Evolutionary conservation across 2,329 filamentous ascomycete genomes (phyloP), one percentile per base, ranked within the genome.

Genomic region (Alternaria gansuensis): DNA sequence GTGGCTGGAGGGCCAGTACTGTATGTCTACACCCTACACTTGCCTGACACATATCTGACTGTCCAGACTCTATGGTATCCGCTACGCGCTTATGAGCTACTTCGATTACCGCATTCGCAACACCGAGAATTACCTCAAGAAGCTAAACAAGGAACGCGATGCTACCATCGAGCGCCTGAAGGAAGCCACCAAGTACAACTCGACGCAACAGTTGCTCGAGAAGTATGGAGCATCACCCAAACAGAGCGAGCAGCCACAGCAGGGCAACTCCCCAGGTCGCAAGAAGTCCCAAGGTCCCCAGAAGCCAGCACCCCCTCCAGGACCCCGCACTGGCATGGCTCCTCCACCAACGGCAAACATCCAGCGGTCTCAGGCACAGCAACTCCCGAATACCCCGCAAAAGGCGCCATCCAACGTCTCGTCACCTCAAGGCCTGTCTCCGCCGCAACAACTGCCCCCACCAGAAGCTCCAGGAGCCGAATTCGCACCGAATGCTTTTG

Each of bases 111-210:
- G 92, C 61, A 89, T 95, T 69, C 85, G 89, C 23, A 87, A 83
- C 14, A 84, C 91, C 10, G 86, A 90, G 66, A 78, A 83, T 37
- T 85, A 89, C 39, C 83, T 98, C 29, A 90, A 94, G 68, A 86
- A 86, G 21, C 85, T 93, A 34, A 88, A 93, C 70, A 86, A 87
- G 53, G 91, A 97, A 77, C 88, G 94, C 53, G 87, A 91, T 59
- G 88, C 88, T 69, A 97, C 93, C 2, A 98, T 99, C 65, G 90
- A 96, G 75, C 93, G 93, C 79, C 87, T 99, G 63, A 99, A 99
- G 79, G 88, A 90, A 58, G 93, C 93, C 26, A 99, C 95, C 33
- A 97, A 91, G 77, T 99, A 97, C 80, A 92, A 98, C 78, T 95
- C 93, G 31, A 99, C 95, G 1, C 87, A 96, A 72, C 88, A 97